Percentiles rank a stretch among this genome's conserved stretches.
Evolutionary conservation across 225 moss, liverwort and hornwort species (phyloP).

Genomic region (Anthoceros angustus): DNA sequence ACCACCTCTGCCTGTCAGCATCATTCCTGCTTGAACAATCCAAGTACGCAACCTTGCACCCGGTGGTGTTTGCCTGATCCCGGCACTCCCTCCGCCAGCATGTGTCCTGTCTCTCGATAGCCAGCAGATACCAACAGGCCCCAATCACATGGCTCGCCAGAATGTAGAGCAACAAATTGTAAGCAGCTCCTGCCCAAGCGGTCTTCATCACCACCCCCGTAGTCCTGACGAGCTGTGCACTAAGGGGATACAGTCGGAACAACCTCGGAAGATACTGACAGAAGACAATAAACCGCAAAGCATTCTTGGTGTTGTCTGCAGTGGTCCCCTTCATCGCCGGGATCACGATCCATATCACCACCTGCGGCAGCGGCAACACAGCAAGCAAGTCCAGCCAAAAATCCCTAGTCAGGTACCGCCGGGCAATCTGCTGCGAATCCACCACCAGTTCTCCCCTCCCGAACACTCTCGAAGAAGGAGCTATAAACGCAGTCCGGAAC

Average conservation of each 20-base stretch:
- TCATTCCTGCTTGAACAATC: slow-evolving; percentile 18
- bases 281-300: slow-evolving; percentile 34
- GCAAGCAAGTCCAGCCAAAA: slow-evolving; percentile 37
- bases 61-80: too few species aligned
- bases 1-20: slow-evolving; percentile 13
- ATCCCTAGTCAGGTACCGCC: slow-evolving; percentile 28
- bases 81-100: slow-evolving; percentile 26
- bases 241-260: slow-evolving; percentile 28
- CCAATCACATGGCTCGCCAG: slow-evolving; percentile 79
- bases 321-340: slow-evolving; percentile 24
- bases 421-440: slow-evolving; percentile 19
- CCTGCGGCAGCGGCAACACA: slow-evolving; percentile 35
- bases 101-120: slow-evolving; percentile 68
- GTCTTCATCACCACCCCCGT: slow-evolving; percentile 78
- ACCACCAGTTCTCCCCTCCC: slow-evolving; percentile 41
- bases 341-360: slow-evolving; percentile 38
- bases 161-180: slow-evolving; percentile 74
- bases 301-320: slow-evolving; percentile 38
- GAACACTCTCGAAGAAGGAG: slow-evolving; percentile 37
- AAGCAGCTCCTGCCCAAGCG: slow-evolving; percentile 88
- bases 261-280: slow-evolving; percentile 37
- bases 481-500: slow-evolving; percentile 35
- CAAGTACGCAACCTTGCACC: slow-evolving; percentile 10
- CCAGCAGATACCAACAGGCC: slow-evolving; percentile 58
- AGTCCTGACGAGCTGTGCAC: slow-evolving; percentile 38